Percentiles rank a stretch among this genome's conserved stretches.
These are phyloP conservation scores for Lentinula edodes DNA, from an alignment of 768 basidiomycete species.

Conservation along the genomic window DNA sequence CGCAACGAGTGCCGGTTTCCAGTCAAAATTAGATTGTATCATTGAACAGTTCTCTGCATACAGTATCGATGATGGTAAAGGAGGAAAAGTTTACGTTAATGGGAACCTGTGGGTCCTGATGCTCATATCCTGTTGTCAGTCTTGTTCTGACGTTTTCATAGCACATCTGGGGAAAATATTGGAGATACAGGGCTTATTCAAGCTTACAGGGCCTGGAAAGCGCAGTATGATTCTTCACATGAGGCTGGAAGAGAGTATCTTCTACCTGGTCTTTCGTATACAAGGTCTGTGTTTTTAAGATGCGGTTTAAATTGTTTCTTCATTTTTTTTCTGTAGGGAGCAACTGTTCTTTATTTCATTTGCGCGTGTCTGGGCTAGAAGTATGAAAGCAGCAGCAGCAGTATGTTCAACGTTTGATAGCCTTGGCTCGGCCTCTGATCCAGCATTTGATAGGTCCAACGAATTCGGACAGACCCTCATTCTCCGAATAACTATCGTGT, in stretches of 20 bases:
- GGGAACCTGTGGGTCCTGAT: constrained; percentile 61
- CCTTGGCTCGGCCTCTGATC: neutral
- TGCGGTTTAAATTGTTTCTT: neutral
- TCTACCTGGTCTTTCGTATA: constrained; percentile 76
- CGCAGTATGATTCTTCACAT: constrained; percentile 57
- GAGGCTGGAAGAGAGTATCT: constrained; percentile 60
- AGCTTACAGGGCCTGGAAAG: constrained; percentile 89
- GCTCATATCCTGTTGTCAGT: no score
- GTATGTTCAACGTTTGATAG: constrained; percentile 31
- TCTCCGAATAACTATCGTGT: constrained; percentile 77
- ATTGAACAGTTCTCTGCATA: constrained; percentile 85
- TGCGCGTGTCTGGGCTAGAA: constrained; percentile 81
- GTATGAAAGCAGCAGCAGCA: constrained; percentile 73
- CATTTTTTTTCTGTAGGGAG: constrained; percentile 43
- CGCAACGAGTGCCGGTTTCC: constrained; percentile 76
- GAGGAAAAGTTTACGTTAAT: constrained; percentile 80
- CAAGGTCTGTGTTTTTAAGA: constrained; percentile 40
- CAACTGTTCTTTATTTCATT: constrained; percentile 94
- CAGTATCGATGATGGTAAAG: constrained; percentile 79
- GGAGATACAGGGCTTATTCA: constrained; percentile 83
- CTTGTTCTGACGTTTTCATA: constrained; percentile 17
- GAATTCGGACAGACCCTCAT: constrained; percentile 85
- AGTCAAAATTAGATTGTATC: constrained; percentile 80
- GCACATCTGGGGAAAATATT: constrained; percentile 90
- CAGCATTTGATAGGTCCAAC: constrained; percentile 46